These are phyloP conservation scores for Leucocoprinus leucothites DNA, from an alignment of 768 basidiomycete genomes.

Conservation along the genomic window DNA sequence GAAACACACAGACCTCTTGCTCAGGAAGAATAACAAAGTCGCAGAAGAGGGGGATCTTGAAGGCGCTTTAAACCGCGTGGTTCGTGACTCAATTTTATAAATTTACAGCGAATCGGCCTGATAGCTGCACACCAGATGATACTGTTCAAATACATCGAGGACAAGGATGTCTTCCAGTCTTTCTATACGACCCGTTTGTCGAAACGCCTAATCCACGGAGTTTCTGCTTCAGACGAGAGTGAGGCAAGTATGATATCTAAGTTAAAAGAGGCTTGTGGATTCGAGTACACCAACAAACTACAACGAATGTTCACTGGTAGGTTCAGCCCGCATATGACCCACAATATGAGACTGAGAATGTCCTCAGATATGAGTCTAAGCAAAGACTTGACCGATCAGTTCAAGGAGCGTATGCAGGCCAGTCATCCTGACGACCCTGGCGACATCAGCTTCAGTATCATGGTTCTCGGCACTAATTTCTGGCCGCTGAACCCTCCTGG, in stretches of 20 bases:
- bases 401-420: constrained; percentile 90
- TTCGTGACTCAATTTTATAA: constrained; percentile 41
- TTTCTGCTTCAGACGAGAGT: constrained; percentile 93
- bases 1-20: constrained; percentile 84
- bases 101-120: constrained; percentile 17
- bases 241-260: constrained; percentile 99
- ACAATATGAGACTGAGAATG: constrained; percentile 2
- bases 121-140: constrained; percentile 67
- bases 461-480: constrained; percentile 93
- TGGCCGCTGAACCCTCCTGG: constrained; percentile 88
- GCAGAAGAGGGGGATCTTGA: constrained; percentile 91
- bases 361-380: constrained; percentile 87
- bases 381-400: constrained; percentile 92
- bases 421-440: constrained; percentile 68
- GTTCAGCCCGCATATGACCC: constrained; percentile 16
- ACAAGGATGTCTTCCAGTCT: constrained; percentile 98
- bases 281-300: constrained; percentile 95
- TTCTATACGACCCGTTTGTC: constrained; percentile 96
- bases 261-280: constrained; percentile 93
- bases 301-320: constrained; percentile 95
- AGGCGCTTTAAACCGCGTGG: constrained; percentile 85
- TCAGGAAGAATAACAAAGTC: constrained; percentile 95
- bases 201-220: constrained; percentile 86
- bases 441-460: constrained; percentile 86
- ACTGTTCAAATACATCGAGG: constrained; percentile 96